Evolutionary conservation across 345 rosid species (phyloP), one percentile per base, ranked within the genome.

Genomic region (Eutrema heterophyllum): DNA sequence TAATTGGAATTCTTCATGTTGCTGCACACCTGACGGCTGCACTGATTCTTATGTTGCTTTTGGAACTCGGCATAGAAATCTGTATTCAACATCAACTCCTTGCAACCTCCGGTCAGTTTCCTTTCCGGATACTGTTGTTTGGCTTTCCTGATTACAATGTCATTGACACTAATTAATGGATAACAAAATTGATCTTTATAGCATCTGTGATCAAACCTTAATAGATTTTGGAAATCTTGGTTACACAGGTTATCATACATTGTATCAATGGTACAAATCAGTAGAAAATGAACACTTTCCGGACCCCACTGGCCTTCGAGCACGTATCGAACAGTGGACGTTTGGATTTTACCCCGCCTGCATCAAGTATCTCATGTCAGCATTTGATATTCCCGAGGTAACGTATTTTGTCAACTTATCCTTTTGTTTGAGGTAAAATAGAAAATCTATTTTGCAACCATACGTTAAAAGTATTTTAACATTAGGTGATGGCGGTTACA

Each of bases 331-430:
- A 67, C 95, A 93, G 48, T 90, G 96, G 98, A 89, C 98, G 13
- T 84, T 83, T 40, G 98, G 98, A 27, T 89, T 93, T 24, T 93
- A 93, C 80, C 97, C 98, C 1, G 98, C 98, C 3, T 90, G 97
- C 78, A 90, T 93, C 75, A 93, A 93, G 83, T 90, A 93, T 79
- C 93, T 90, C 41, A 93, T 90, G 98, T 87, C 98, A 33, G 96
- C 96, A 43, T 93, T 93, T 73, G 98, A 90, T 73, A 71, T 93
- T 82, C 98, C 98, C 1, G 97, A 93, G 98, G 64, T 55, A 64
- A 40, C 7, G 2, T 40, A 36, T 1, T 36, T 40, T 10, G 2
- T 21, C 49, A 67, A 52, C 61, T 10, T 39, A 3, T 30, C 39
- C 40, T 10, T 35, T 35, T 35, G 39, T 35, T 35, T 7, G 7